Percentiles rank a stretch among this genome's conserved stretches.
These are phyloP conservation scores for Angomonas ambiguus DNA, from an alignment of 208 protist species.

Conservation along the genomic window DNA sequence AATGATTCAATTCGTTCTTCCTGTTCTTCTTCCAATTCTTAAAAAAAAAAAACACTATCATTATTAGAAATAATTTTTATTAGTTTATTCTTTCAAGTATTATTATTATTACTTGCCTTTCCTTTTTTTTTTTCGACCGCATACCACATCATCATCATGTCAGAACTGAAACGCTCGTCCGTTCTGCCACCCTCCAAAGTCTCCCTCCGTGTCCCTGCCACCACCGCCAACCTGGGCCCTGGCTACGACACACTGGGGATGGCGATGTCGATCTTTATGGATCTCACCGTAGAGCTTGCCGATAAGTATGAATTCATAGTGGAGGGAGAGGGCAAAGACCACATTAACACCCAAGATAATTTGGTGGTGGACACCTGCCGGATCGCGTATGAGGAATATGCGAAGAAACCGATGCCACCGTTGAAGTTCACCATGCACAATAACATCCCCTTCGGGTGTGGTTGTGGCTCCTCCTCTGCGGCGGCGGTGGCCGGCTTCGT, in stretches of 20 bases:
- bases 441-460: conserved; percentile 89
- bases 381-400: conserved; percentile 72
- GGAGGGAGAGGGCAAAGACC: conserved; percentile 72
- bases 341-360: conserved; percentile 75
- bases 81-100: background rate
- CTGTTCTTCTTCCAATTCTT: background rate
- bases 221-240: conserved; percentile 91
- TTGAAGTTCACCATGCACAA: conserved; percentile 82
- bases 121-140: too few relatives aligned
- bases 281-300: conserved; percentile 77
- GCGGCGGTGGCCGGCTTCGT: conserved; percentile 89
- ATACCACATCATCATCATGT: background rate
- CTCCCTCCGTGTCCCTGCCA: conserved; percentile 85
- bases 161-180: background rate
- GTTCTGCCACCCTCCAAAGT: conserved; percentile 40
- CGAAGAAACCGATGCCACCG: conserved; percentile 70
- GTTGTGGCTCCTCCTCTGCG: conserved; percentile 86
- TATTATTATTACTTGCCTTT: background rate
- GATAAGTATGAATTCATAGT: conserved; percentile 71
- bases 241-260: conserved; percentile 91
- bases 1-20: background rate
- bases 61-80: background rate
- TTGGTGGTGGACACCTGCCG: conserved; percentile 76
- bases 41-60: background rate
- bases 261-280: conserved; percentile 89